Percentiles rank a stretch among this genome's conserved stretches.
Conservation (phyloP, 306 rosid genomes). For the Ormosia semicastrata region DNA sequence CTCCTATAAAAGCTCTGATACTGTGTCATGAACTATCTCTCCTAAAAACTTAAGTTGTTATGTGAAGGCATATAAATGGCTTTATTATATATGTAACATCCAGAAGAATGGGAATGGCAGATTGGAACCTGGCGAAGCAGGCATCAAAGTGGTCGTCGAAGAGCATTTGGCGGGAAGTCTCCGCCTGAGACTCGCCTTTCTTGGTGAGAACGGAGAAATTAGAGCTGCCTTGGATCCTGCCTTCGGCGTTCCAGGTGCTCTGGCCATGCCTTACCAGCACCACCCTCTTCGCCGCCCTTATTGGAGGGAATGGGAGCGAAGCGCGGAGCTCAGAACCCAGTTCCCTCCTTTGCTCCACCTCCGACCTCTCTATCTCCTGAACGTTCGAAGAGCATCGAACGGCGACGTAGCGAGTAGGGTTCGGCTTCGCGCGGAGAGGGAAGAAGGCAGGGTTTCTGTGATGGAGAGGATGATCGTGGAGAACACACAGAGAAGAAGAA, state of each 20-base stretch:
- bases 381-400: slow-evolving; percentile 54
- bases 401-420: neutral
- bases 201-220: slow-evolving; percentile 78
- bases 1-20: too few species aligned
- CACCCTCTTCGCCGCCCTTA: slow-evolving; percentile 68
- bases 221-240: slow-evolving; percentile 94
- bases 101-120: neutral
- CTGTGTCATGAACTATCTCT: too few species aligned
- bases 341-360: slow-evolving; percentile 1
- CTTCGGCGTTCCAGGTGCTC: slow-evolving; percentile 98
- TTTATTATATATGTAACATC: too few species aligned
- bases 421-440: neutral
- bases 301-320: slow-evolving; percentile 44
- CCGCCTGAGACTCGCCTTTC: slow-evolving; percentile 91
- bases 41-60: too few species aligned
- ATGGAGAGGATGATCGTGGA: neutral
- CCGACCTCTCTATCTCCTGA: slow-evolving; percentile 35
- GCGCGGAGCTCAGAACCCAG: slow-evolving; percentile 41
- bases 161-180: slow-evolving; percentile 86
- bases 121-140: slow-evolving; percentile 72
- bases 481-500: neutral
- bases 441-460: slow-evolving; percentile 19
- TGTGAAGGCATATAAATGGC: too few species aligned
- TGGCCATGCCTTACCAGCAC: slow-evolving; percentile 92
- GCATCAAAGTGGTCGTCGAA: slow-evolving; percentile 66